Percentiles rank a stretch among this genome's conserved stretches.
Conservation (phyloP, 495 filamentous ascomycete species). For the Oidiodendron maius region DNA sequence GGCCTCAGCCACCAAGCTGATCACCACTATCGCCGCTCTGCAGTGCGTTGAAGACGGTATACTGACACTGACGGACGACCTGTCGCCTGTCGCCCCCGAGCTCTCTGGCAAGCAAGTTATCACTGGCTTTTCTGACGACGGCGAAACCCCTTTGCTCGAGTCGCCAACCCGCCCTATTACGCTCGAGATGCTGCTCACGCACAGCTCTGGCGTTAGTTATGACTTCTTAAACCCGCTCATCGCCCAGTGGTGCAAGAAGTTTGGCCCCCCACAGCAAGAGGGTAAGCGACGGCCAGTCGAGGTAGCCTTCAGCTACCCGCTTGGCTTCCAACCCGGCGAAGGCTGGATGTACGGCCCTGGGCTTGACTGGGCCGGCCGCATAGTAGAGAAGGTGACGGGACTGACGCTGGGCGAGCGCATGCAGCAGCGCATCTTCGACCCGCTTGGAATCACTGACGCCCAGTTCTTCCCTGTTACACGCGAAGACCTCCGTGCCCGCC, state of each 20-base stretch:
- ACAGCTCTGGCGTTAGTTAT: background rate
- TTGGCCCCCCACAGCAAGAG: background rate
- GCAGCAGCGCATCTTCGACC: slow-evolving; percentile 36
- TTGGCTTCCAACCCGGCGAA: slow-evolving; percentile 39
- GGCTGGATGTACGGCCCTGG: slow-evolving; percentile 40
- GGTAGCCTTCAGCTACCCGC: slow-evolving; percentile 24
- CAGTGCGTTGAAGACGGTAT: slow-evolving; percentile 35
- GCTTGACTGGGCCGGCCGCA: slow-evolving; percentile 40
- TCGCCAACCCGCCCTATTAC: slow-evolving; percentile 14
- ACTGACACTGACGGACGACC: slow-evolving; percentile 14
- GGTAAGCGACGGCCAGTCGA: slow-evolving; percentile 22
- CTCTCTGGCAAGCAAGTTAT: slow-evolving; percentile 13
- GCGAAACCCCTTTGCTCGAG: slow-evolving; percentile 22
- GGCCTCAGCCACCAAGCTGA: slow-evolving; percentile 25
- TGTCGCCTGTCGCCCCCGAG: slow-evolving; percentile 18
- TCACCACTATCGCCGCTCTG: slow-evolving; percentile 31
- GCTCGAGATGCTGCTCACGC: slow-evolving; percentile 12
- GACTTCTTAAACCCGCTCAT: slow-evolving; percentile 14
- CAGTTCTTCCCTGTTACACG: slow-evolving; percentile 14
- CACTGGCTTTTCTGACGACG: slow-evolving; percentile 9
- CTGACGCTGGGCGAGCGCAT: slow-evolving; percentile 37
- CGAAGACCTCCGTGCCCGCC: background rate
- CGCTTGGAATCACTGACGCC: slow-evolving; percentile 35
- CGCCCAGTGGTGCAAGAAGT: slow-evolving; percentile 17
- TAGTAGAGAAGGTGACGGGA: slow-evolving; percentile 13